phyloP scores from a whole-genome alignment of 495 filamentous ascomycete species.

The Aspergillus sclerotioniger region DNA sequence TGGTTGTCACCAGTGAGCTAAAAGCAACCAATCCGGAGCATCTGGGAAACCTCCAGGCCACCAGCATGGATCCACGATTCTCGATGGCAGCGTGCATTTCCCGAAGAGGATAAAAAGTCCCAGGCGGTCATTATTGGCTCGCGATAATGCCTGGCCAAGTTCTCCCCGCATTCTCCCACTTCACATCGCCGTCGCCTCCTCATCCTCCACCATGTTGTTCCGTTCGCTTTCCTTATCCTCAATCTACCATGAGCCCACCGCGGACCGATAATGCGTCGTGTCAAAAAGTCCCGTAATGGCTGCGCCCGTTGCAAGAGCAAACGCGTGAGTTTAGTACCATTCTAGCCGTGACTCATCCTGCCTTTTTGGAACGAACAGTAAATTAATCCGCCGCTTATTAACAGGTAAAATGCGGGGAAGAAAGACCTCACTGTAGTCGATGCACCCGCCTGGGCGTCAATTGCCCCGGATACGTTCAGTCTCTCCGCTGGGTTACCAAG shows the following conservation, averaged over 20 bases:
- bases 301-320: constrained; percentile 53
- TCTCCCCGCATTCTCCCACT: not conserved
- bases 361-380: not conserved
- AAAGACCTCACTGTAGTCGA: constrained; percentile 49
- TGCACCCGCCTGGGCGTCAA: constrained; percentile 48
- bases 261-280: constrained; percentile 37
- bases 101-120: constrained; percentile 6
- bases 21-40: not conserved
- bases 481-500: constrained; percentile 55
- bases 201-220: not conserved
- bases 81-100: not conserved
- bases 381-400: not conserved
- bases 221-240: not conserved
- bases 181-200: not conserved
- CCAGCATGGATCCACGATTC: not conserved
- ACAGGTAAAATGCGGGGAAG: constrained; percentile 59
- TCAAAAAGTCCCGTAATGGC: constrained; percentile 48
- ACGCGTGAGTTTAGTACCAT: constrained; percentile 36
- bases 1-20: not conserved
- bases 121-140: not conserved
- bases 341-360: constrained; percentile 2
- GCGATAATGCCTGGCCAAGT: not conserved
- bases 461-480: constrained; percentile 55
- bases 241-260: constrained; percentile 1
- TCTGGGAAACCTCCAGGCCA: not conserved